Evolutionary conservation across 805 yeast genomes (phyloP).

Genomic region (Teunomyces tritomae): DNA sequence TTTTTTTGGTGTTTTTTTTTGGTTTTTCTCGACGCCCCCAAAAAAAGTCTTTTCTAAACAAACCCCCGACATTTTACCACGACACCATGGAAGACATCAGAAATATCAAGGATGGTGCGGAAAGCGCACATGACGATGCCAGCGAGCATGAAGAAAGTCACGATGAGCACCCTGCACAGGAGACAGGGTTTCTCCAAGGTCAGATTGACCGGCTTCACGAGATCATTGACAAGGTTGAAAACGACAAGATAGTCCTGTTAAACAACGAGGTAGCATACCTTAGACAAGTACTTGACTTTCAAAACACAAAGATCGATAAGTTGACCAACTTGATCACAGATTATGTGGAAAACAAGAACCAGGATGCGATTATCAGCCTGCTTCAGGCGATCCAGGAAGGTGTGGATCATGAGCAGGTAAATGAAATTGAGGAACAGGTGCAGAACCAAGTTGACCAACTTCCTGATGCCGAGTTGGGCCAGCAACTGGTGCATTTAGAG

Average conservation of each 20-base stretch:
- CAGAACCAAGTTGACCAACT: slow-evolving; percentile 20
- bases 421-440: slow-evolving; percentile 20
- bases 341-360: slow-evolving; percentile 28
- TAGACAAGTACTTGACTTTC: slow-evolving; percentile 37
- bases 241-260: slow-evolving; percentile 14
- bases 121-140: not conserved
- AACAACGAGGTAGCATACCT: slow-evolving; percentile 35
- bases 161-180: not conserved
- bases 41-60: slow-evolving; percentile 10
- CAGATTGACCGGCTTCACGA: slow-evolving; percentile 5
- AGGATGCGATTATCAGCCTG: slow-evolving; percentile 26
- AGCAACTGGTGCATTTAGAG: slow-evolving; percentile 23
- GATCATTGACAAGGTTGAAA: slow-evolving; percentile 6
- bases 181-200: slow-evolving; percentile 1
- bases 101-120: slow-evolving; percentile 1
- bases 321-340: slow-evolving; percentile 33
- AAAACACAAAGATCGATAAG: slow-evolving; percentile 37
- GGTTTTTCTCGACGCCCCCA: not conserved
- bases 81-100: slow-evolving; percentile 5
- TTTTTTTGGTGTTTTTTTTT: not conserved
- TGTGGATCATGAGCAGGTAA: slow-evolving; percentile 15
- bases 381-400: slow-evolving; percentile 27
- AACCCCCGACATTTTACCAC: slow-evolving; percentile 11
- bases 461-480: slow-evolving; percentile 9
- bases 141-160: not conserved